phyloP scores from a whole-genome alignment of 176 grass and related monocot species.

The Elymus sibiricus region DNA sequence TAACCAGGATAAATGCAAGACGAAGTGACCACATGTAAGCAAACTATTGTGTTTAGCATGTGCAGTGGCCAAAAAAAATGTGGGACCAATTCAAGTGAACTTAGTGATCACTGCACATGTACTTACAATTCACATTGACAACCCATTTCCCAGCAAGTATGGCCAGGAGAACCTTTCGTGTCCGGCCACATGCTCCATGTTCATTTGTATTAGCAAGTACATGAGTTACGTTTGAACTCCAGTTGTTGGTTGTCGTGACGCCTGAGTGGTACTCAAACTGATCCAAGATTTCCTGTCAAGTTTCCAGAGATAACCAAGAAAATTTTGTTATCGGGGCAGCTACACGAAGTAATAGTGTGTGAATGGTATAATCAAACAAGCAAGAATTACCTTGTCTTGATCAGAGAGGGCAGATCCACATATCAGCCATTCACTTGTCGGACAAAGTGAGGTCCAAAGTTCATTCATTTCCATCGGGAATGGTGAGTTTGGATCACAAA shows the following conservation, averaged over 20 bases:
- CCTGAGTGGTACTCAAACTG: slow-evolving; percentile 65
- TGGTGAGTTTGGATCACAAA: slow-evolving; percentile 39
- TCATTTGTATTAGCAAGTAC: slow-evolving; percentile 77
- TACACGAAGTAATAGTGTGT: not conserved
- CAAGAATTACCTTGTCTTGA: slow-evolving; percentile 57
- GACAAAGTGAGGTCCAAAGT: slow-evolving; percentile 48
- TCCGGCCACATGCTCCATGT: slow-evolving; percentile 64
- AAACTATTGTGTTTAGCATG: not conserved
- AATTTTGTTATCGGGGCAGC: not conserved
- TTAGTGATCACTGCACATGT: not conserved
- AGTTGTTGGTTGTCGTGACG: slow-evolving; percentile 44
- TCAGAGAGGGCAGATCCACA: slow-evolving; percentile 73
- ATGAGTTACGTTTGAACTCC: slow-evolving; percentile 74
- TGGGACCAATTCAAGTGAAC: not conserved
- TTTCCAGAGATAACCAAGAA: slow-evolving; percentile 5
- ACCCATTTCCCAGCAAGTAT: slow-evolving; percentile 92
- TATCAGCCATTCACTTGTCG: slow-evolving; percentile 71
- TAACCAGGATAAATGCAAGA: not conserved
- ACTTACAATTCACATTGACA: slow-evolving; percentile 83
- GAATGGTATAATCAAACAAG: slow-evolving; percentile 13
- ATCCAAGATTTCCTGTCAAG: slow-evolving; percentile 61
- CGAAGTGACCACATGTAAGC: not conserved
- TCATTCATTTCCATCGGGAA: slow-evolving; percentile 37
- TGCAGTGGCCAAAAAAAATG: not conserved
- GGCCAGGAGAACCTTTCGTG: slow-evolving; percentile 94